Percentiles rank a stretch among this genome's conserved stretches.
These are phyloP conservation scores for Xylaria sp. DNA, from an alignment of 2,329 filamentous ascomycete genomes.

Conservation along the genomic window DNA sequence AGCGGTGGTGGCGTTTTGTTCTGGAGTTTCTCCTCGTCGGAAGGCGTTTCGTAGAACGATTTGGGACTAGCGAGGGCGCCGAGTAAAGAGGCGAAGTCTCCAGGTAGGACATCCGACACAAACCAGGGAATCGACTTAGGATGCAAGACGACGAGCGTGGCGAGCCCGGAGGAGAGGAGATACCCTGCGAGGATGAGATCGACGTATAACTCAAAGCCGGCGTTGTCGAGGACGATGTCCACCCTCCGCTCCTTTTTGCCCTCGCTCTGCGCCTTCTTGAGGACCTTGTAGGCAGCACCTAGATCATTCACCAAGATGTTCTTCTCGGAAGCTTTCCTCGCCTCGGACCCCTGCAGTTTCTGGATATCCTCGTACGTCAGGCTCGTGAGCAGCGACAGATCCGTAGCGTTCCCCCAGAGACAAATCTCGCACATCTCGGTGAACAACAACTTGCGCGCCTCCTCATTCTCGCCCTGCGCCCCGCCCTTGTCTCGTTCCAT, in stretches of 20 bases:
- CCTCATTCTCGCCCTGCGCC: constrained; percentile 62
- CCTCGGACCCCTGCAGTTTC: constrained; percentile 89
- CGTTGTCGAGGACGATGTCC: constrained; percentile 96
- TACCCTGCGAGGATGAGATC: constrained; percentile 93
- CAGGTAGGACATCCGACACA: constrained; percentile 91
- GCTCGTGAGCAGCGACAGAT: constrained; percentile 88
- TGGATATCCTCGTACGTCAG: constrained; percentile 96
- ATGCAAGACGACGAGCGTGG: constrained; percentile 87
- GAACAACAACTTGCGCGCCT: constrained; percentile 82
- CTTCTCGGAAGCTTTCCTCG: constrained; percentile 85
- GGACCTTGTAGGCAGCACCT: constrained; percentile 72
- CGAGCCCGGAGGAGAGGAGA: constrained; percentile 83
- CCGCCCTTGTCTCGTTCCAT: constrained; percentile 65
- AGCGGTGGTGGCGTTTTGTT: constrained; percentile 70
- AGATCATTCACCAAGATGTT: constrained; percentile 94
- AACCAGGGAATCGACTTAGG: constrained; percentile 98
- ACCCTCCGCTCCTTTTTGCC: constrained; percentile 77
- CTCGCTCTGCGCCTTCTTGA: constrained; percentile 71
- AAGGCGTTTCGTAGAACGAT: constrained; percentile 79
- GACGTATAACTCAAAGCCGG: constrained; percentile 96
- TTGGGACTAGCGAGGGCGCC: constrained; percentile 81
- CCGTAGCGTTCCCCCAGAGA: constrained; percentile 96
- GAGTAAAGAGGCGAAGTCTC: constrained; percentile 85
- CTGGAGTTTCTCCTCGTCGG: constrained; percentile 71
- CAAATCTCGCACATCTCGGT: constrained; percentile 96